Base-by-base conservation (phyloP, 768 basidiomycete genomes). In the Amanita rubescens region DNA sequence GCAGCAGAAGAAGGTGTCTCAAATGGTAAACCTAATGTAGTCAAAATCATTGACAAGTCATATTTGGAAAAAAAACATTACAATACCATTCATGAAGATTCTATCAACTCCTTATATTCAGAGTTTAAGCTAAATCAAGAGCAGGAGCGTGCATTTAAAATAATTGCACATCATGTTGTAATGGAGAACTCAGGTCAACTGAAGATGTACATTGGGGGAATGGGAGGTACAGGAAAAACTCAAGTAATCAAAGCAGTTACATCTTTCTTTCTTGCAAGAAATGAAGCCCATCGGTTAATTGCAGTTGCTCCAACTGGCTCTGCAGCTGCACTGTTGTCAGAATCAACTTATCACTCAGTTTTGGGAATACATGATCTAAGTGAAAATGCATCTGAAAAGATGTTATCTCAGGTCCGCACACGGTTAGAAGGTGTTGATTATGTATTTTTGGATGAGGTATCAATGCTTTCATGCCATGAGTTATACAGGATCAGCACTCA, bases 381-480 rank as follows among this genome's bases (percentile, higher is more conserved):
- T 17, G 27, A 58, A 41, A n/a, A n/a, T n/a, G n/a, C n/a, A n/a
- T n/a, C n/a, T n/a, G n/a, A n/a, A n/a, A n/a, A n/a, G 47, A 56
- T 2, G 9, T 22, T n/a, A n/a, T n/a, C n/a, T n/a, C n/a, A n/a
- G n/a, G n/a, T n/a, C n/a, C n/a, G n/a, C n/a, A n/a, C n/a, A n/a
- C n/a, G n/a, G n/a, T n/a, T 49, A 10, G 11, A 30, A 12, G 56
- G 61, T 25, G 63, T 70, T 1, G 62, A 70, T 10, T 68, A 68
- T 58, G 49, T 72, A 0, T 65, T 72, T 27, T 32, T 71, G 0
- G 67, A 73, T 59, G 71, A 73, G 51, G 56, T 71, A 0, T 71
- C 70, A 1, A 73, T 73, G 71, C 37, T 71, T 2, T 58, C 62
- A 0, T 66, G 64, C 45, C 5, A 39, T 19, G 60, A 61, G 25